Evolutionary conservation across 352 stramenopile genomes (phyloP).

Genomic region (Globisporangium paddicum): DNA sequence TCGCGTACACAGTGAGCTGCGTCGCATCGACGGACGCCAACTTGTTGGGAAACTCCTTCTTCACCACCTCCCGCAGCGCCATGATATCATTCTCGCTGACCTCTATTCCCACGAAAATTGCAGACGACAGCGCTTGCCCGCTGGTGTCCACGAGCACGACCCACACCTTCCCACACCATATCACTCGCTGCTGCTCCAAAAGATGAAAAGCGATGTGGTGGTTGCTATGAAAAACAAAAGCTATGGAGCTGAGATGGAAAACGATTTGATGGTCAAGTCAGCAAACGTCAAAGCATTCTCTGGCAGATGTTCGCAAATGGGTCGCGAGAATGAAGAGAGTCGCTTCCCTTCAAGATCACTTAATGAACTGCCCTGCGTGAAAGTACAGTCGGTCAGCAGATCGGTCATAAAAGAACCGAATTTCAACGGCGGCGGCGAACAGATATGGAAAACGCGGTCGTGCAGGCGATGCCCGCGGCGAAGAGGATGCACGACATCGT

Average conservation of each 20-base stretch:
- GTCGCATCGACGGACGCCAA: not conserved
- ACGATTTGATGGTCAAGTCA: too few species aligned
- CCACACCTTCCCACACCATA: not conserved
- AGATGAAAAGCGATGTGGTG: too few species aligned
- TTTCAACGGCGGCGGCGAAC: not conserved
- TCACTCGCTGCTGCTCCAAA: not conserved
- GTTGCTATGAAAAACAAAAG: too few species aligned
- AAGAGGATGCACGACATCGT: slow-evolving; percentile 61
- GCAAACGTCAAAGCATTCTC: too few species aligned
- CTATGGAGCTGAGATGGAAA: too few species aligned
- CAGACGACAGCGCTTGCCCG: not conserved
- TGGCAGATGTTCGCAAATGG: too few species aligned
- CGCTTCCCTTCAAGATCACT: too few species aligned
- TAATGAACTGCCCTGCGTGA: too few species aligned
- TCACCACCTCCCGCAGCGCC: not conserved
- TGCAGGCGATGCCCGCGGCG: slow-evolving; percentile 37
- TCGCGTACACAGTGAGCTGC: not conserved
- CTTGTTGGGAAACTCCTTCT: not conserved
- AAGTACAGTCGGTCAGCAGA: too few species aligned
- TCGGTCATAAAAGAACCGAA: not conserved
- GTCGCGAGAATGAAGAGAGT: too few species aligned
- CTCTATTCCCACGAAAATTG: not conserved
- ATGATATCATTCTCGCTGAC: not conserved
- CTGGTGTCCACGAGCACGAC: not conserved
- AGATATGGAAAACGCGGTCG: slow-evolving; percentile 31